phyloP scores from a whole-genome alignment of 129 eudicot species.

The Saposhnikovia divaricata region DNA sequence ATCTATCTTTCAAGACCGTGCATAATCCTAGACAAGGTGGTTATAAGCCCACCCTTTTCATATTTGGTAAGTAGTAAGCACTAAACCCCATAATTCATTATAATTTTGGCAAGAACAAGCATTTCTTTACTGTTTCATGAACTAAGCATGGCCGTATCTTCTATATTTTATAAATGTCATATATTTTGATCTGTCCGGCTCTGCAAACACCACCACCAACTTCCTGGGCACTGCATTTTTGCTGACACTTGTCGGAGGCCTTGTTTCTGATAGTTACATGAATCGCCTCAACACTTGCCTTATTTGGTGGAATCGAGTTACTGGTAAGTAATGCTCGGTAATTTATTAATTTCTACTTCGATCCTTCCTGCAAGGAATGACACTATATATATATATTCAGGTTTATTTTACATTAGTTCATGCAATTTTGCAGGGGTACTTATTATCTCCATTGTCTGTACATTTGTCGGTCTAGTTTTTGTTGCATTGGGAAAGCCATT shows the following conservation, averaged over 20 bases:
- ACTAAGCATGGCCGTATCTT: neutral
- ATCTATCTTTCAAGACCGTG: neutral
- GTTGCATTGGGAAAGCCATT: conserved; percentile 13
- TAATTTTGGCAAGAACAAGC: neutral
- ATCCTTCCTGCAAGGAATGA: neutral
- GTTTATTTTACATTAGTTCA: neutral
- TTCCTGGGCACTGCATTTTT: conserved; percentile 28
- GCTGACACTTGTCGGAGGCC: conserved; percentile 25
- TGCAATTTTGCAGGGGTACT: conserved; percentile 5
- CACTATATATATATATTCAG: neutral
- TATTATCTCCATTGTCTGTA: conserved; percentile 2
- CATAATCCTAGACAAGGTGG: conserved; percentile 16
- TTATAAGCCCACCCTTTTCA: conserved; percentile 6
- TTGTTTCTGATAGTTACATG: conserved; percentile 21
- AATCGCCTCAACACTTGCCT: conserved; percentile 13
- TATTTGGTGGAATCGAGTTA: conserved; percentile 20
- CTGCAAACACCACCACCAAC: conserved; percentile 27
- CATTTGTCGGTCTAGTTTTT: conserved; percentile 1
- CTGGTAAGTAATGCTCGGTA: conserved; percentile 7
- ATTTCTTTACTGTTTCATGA: neutral
- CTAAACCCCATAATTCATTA: neutral
- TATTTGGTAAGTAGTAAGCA: conserved; percentile 15
- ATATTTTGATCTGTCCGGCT: conserved; percentile 13
- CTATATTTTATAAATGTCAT: conserved; percentile 3
- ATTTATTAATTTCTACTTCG: neutral